phyloP scores from a whole-genome alignment of 2,329 filamentous ascomycete genomes.

The Nectriaceae sp. region DNA sequence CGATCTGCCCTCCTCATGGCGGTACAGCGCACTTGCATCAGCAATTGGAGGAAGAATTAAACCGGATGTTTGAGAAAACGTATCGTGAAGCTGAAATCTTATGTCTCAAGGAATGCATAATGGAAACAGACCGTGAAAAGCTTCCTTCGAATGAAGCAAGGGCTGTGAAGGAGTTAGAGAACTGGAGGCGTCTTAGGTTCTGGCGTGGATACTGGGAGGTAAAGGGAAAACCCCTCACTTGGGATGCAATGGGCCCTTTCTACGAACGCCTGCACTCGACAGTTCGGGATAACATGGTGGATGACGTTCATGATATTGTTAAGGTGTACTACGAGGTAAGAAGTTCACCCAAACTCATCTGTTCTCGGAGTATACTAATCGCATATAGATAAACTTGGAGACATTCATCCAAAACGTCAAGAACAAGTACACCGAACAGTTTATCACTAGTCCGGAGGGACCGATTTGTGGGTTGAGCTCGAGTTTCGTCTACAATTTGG shows the following conservation, averaged over 20 bases:
- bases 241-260: not conserved
- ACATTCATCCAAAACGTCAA: conserved; percentile 28
- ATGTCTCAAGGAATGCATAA: conserved; percentile 9
- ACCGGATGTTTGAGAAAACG: conserved; percentile 1
- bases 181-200: conserved; percentile 23
- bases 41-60: conserved; percentile 14
- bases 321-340: conserved; percentile 40
- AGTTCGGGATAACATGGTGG: conserved; percentile 27
- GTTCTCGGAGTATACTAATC: not conserved
- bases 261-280: conserved; percentile 14
- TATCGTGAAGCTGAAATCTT: not conserved
- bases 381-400: conserved; percentile 26
- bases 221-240: not conserved
- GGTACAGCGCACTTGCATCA: conserved; percentile 14
- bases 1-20: conserved; percentile 12
- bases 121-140: conserved; percentile 9
- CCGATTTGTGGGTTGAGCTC: conserved; percentile 17
- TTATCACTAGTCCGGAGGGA: conserved; percentile 18
- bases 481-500: conserved; percentile 11
- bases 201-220: not conserved
- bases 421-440: conserved; percentile 10
- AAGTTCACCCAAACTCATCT: accelerated
- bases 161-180: conserved; percentile 23
- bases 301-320: conserved; percentile 38
- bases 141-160: conserved; percentile 25